Percentiles rank a stretch among this genome's conserved stretches.
Evolutionary conservation across 2,329 filamentous ascomycete genomes (phyloP).

Genomic region (Venturia pyrina): DNA sequence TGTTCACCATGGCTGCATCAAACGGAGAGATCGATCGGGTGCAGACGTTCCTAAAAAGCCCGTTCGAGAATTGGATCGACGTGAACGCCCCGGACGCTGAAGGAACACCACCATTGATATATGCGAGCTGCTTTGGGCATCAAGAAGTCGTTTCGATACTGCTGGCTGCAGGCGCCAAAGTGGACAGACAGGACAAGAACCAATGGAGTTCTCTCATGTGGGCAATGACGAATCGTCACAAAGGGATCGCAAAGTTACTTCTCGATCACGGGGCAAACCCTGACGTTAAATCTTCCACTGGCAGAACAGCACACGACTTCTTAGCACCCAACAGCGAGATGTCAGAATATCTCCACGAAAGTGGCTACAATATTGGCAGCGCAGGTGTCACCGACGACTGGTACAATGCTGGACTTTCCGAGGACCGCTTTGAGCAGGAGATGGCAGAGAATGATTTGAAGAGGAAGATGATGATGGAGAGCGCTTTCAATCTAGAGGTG

Average conservation of each 20-base stretch:
- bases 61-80: conserved; percentile 66
- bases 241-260: conserved; percentile 84
- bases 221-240: conserved; percentile 98
- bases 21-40: conserved; percentile 87
- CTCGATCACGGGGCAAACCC: conserved; percentile 92
- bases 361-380: conserved; percentile 80
- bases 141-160: conserved; percentile 77
- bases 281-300: conserved; percentile 88
- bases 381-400: conserved; percentile 80
- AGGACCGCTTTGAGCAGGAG: conserved; percentile 93
- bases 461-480: conserved; percentile 98
- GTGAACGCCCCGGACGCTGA: conserved; percentile 86
- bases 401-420: conserved; percentile 82
- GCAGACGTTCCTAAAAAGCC: conserved; percentile 61
- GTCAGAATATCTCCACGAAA: conserved; percentile 88
- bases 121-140: conserved; percentile 96
- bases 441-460: conserved; percentile 95
- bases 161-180: conserved; percentile 74
- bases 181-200: conserved; percentile 90
- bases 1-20: conserved; percentile 88
- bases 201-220: conserved; percentile 98
- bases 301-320: conserved; percentile 91
- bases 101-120: conserved; percentile 91
- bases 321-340: conserved; percentile 93
- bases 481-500: conserved; percentile 90